Evolutionary conservation across 495 filamentous ascomycete species (phyloP).

Genomic region (Trichoderma asperelloides): DNA sequence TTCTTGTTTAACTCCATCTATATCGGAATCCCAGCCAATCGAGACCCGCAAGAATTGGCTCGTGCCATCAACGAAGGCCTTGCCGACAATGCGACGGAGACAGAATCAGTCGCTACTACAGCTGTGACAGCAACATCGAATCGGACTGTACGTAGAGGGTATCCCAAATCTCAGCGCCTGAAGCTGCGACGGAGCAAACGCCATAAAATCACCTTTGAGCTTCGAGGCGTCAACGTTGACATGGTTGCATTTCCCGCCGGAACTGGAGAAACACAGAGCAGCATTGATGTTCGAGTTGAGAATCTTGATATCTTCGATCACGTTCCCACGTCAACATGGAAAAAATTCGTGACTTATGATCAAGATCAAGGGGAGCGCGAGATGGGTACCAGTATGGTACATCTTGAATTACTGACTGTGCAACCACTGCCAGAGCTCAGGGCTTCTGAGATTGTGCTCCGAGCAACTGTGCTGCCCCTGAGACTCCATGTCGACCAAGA

Average conservation of each 20-base stretch:
- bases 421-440: slow-evolving; percentile 73
- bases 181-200: slow-evolving; percentile 76
- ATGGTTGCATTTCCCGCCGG: slow-evolving; percentile 72
- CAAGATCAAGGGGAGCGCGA: slow-evolving; percentile 77
- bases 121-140: slow-evolving; percentile 20
- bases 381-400: slow-evolving; percentile 77
- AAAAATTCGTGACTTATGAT: slow-evolving; percentile 93
- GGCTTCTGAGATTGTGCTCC: slow-evolving; percentile 84
- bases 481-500: slow-evolving; percentile 96
- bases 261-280: slow-evolving; percentile 72
- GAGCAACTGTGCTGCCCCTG: slow-evolving; percentile 75
- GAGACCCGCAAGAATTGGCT: slow-evolving; percentile 70
- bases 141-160: slow-evolving; percentile 8
- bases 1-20: slow-evolving; percentile 99
- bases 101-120: slow-evolving; percentile 73
- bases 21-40: slow-evolving; percentile 81
- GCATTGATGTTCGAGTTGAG: slow-evolving; percentile 69
- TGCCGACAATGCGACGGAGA: slow-evolving; percentile 80
- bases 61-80: slow-evolving; percentile 80
- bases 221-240: slow-evolving; percentile 78
- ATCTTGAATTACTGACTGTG: slow-evolving; percentile 80
- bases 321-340: slow-evolving; percentile 93
- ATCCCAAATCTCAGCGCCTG: slow-evolving; percentile 56
- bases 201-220: slow-evolving; percentile 93
- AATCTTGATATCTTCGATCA: slow-evolving; percentile 92